Conservation (phyloP, 2,329 filamentous ascomycete species). For the Chaetomium olivaceum region DNA sequence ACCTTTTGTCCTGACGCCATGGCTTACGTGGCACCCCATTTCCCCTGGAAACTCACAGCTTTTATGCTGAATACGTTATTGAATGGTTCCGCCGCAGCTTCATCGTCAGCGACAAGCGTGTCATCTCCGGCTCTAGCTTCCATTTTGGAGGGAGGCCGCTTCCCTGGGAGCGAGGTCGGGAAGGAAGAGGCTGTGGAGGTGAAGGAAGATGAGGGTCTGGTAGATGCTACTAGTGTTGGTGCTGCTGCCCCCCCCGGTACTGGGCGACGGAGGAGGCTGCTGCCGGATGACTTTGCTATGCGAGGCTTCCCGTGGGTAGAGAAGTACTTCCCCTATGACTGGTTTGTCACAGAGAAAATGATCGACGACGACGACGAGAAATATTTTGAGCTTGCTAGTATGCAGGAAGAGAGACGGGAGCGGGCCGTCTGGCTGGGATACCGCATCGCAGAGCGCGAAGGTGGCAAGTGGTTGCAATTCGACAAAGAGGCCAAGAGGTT, state of each 20-base stretch:
- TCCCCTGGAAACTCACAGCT: conserved; percentile 44
- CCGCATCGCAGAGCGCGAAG: conserved; percentile 43
- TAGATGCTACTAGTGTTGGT: not conserved
- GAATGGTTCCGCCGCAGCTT: conserved; percentile 20
- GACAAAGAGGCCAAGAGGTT: conserved; percentile 44
- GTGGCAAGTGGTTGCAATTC: conserved; percentile 49
- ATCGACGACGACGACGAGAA: conserved; percentile 71
- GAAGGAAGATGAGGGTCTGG: not conserved
- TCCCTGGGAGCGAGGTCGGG: too few species aligned
- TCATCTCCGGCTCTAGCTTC: conserved; percentile 28
- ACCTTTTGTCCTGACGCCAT: conserved; percentile 45
- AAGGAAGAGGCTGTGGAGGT: conserved; percentile 27
- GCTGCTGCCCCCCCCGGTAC: not conserved
- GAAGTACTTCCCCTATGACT: conserved; percentile 58
- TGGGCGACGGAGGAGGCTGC: conserved; percentile 14
- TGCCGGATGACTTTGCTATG: conserved; percentile 70
- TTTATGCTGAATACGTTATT: conserved; percentile 43
- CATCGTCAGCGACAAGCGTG: not conserved
- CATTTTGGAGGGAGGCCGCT: conserved; percentile 44
- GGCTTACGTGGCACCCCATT: conserved; percentile 44
- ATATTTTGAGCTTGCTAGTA: conserved; percentile 61
- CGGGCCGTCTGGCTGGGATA: conserved; percentile 61
- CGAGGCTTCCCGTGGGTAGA: conserved; percentile 63
- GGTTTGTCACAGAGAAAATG: conserved; percentile 55
- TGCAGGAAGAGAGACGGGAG: conserved; percentile 56